Base-by-base conservation (phyloP, 305 asterid genomes). In the Galium porrigens region DNA sequence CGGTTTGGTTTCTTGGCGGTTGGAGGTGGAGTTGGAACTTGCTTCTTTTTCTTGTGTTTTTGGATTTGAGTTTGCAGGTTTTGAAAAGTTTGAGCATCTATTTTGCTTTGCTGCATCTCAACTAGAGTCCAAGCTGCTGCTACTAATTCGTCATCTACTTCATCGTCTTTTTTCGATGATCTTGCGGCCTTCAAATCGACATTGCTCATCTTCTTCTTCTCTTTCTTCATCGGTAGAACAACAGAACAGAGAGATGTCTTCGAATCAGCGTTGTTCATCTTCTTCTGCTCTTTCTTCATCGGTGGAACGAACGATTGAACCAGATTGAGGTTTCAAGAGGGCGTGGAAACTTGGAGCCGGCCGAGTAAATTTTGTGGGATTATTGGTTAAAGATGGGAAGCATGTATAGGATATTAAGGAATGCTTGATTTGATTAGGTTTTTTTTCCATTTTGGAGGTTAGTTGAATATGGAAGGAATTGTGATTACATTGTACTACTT, bases 121-220 rank as follows among this genome's bases (percentile, higher is more conserved):
- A 49, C 0, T 9, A 64, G 58, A 4, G 46, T 32, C 27, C 32
- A 64, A 49, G 68, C 68, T 3, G 68, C 68, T 4, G 3, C 7
- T 15, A 15, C 2, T 4, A 4, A 20, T 32, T 63, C 30, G 2
- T 14, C 27, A 53, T 22, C 52, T 49, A 44, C 30, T 14, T 14
- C 27, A 9, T 53, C 58, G 33, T 22, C 11, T 25, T 53, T 6
- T 53, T 8, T 10, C 4, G 15, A 22, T 22, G 29, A 22, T 25
- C 29, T 53, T 18, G 15, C 3, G n/a, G 48, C 14, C 48, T 10
- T 11, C 1, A 17, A 12, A 42, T 11, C n/a, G 4, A 10, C 20
- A n/a, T 15, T 46, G 20, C 3, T 15, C 20, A 3, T 46, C 52
- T 12, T 5, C 20, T 3, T 46, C 52, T 12, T 5, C 17, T 15